These are phyloP conservation scores for Magnolia sinica DNA, from an alignment of 164 flowering plant genomes.

Conservation along the genomic window DNA sequence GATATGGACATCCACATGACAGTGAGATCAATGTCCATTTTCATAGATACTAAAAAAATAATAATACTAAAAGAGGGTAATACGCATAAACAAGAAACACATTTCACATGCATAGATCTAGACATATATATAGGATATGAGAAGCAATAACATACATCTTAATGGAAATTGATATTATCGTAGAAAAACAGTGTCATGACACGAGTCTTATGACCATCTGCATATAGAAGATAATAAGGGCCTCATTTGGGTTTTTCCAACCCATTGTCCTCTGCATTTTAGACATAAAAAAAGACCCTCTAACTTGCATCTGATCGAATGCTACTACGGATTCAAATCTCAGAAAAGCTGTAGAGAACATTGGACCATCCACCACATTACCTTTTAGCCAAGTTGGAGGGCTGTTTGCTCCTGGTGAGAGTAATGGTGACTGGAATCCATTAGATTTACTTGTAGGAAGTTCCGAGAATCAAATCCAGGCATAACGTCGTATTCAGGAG, in stretches of 20 bases:
- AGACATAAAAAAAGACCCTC: not conserved
- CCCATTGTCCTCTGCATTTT: not conserved
- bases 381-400: constrained; percentile 65
- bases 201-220: not conserved
- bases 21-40: no score
- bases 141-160: not conserved
- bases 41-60: no score
- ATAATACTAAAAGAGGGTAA: not conserved
- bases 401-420: constrained; percentile 63
- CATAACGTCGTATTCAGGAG: constrained; percentile 44
- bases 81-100: not conserved
- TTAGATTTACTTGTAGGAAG: constrained; percentile 65
- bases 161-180: not conserved
- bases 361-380: constrained; percentile 12
- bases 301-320: not conserved
- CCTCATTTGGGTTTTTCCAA: not conserved
- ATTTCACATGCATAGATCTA: no score
- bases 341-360: not conserved
- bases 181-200: not conserved
- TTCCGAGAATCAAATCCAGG: constrained; percentile 56
- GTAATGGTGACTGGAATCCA: constrained; percentile 52
- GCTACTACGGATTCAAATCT: not conserved
- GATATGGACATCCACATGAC: no score
- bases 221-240: not conserved
- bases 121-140: no score